Percentiles rank a stretch among this genome's conserved stretches.
phyloP scores from a whole-genome alignment of 345 rosid species.

The Durio zibethinus region DNA sequence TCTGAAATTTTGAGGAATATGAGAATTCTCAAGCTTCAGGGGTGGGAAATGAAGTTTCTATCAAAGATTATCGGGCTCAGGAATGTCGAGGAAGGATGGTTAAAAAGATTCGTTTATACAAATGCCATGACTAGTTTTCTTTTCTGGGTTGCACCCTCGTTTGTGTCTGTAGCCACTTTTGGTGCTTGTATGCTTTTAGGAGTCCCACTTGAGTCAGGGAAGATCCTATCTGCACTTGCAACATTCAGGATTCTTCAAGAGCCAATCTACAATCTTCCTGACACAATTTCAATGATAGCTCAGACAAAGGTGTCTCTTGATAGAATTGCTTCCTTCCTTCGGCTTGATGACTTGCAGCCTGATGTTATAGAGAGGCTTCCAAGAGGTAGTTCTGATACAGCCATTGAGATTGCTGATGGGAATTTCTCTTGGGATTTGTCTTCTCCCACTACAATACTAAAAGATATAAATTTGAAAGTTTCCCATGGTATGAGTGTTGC shows the following conservation, averaged over 20 bases:
- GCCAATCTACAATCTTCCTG: slow-evolving; percentile 54
- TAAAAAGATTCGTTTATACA: slow-evolving; percentile 38
- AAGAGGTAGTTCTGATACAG: slow-evolving; percentile 28
- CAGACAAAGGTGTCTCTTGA: slow-evolving; percentile 63
- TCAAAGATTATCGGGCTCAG: slow-evolving; percentile 36
- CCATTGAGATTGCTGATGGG: slow-evolving; percentile 39
- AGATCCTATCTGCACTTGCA: slow-evolving; percentile 61
- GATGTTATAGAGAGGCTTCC: slow-evolving; percentile 30
- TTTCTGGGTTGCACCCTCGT: slow-evolving; percentile 52
- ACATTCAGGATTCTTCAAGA: slow-evolving; percentile 46
- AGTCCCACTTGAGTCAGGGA: slow-evolving; percentile 53
- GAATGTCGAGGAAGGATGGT: slow-evolving; percentile 47
- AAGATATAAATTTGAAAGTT: slow-evolving; percentile 46
- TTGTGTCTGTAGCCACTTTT: slow-evolving; percentile 50
- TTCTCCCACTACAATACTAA: slow-evolving; percentile 36
- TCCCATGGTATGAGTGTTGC: slow-evolving; percentile 56
- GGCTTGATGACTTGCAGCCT: slow-evolving; percentile 50
- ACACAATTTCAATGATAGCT: slow-evolving; percentile 45
- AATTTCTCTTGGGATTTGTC: slow-evolving; percentile 56
- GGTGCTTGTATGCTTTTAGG: slow-evolving; percentile 44
- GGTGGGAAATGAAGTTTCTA: slow-evolving; percentile 72
- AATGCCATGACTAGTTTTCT: slow-evolving; percentile 26
- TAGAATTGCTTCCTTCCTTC: slow-evolving; percentile 55
- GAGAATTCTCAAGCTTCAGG: slow-evolving; percentile 76
- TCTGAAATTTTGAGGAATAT: slow-evolving; percentile 65